These are phyloP conservation scores for Thielaviopsis ethacetica DNA, from an alignment of 2,329 filamentous ascomycete genomes.

Conservation along the genomic window DNA sequence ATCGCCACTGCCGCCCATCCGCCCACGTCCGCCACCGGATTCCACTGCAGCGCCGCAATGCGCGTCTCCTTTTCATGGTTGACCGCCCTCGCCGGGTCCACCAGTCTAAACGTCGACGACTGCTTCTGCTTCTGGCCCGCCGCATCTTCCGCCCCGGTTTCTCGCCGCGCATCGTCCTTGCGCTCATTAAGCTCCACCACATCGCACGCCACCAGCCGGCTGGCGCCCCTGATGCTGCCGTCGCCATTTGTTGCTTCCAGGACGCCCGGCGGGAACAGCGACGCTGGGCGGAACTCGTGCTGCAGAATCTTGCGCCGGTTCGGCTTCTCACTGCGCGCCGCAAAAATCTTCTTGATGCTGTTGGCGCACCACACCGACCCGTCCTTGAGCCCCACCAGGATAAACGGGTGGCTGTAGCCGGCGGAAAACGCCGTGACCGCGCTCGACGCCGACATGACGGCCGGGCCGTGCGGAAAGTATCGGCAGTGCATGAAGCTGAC, in stretches of 20 bases:
- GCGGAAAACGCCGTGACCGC: conserved; percentile 33
- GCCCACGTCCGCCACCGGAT: conserved; percentile 47
- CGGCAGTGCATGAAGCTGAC: conserved; percentile 36
- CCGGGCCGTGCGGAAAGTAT: conserved; percentile 35
- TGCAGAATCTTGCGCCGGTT: conserved; percentile 32
- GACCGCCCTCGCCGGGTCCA: conserved; percentile 25
- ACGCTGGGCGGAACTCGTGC: conserved; percentile 32
- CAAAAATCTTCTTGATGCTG: conserved; percentile 26
- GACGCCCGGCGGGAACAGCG: conserved; percentile 15
- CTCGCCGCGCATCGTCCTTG: conserved; percentile 18
- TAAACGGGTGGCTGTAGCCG: conserved; percentile 34
- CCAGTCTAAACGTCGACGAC: conserved; percentile 16
- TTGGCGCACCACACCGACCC: conserved; percentile 36
- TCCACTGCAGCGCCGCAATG: conserved; percentile 48
- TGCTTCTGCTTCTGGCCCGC: conserved; percentile 16
- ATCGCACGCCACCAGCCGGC: conserved; percentile 36
- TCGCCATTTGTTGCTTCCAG: not conserved
- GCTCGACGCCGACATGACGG: conserved; percentile 33
- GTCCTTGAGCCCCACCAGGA: conserved; percentile 36
- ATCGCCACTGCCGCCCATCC: conserved; percentile 52
- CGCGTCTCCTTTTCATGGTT: conserved; percentile 48
- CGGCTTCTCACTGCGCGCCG: conserved; percentile 22
- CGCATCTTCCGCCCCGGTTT: conserved; percentile 13
- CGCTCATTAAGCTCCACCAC: conserved; percentile 28
- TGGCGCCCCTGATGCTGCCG: conserved; percentile 24